Conservation (phyloP, 2,329 filamentous ascomycete genomes). For the Lecanicillium sp. region DNA sequence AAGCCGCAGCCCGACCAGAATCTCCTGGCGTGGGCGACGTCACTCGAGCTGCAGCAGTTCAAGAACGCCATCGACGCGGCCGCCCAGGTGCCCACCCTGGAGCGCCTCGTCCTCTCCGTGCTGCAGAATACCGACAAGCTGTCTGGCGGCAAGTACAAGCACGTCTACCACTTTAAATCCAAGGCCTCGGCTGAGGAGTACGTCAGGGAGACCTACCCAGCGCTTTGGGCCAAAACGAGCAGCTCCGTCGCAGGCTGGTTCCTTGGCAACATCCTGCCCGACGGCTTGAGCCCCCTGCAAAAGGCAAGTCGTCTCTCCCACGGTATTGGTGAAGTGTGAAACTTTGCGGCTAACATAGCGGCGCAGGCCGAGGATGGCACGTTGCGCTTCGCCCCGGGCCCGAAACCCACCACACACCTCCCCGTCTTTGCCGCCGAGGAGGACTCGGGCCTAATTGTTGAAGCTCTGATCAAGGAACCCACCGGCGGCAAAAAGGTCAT, state of each 20-base stretch:
- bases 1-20: slow-evolving; percentile 13
- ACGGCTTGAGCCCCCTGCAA: not conserved
- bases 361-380: slow-evolving; percentile 17
- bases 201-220: slow-evolving; percentile 14
- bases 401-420: slow-evolving; percentile 17
- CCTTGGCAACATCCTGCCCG: slow-evolving; percentile 16
- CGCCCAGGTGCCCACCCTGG: slow-evolving; percentile 24
- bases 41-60: slow-evolving; percentile 30
- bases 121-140: slow-evolving; percentile 29
- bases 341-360: not conserved
- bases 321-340: not conserved
- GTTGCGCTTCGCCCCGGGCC: slow-evolving; percentile 17
- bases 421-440: slow-evolving; percentile 22
- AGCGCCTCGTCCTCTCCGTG: slow-evolving; percentile 34
- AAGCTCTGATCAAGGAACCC: slow-evolving; percentile 19
- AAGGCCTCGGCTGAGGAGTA: slow-evolving; percentile 33
- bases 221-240: slow-evolving; percentile 21
- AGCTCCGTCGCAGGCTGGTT: slow-evolving; percentile 17
- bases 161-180: slow-evolving; percentile 36
- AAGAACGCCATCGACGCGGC: slow-evolving; percentile 32
- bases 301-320: slow-evolving; percentile 11
- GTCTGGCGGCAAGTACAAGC: slow-evolving; percentile 35
- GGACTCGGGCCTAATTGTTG: slow-evolving; percentile 21
- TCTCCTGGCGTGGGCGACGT: slow-evolving; percentile 18
- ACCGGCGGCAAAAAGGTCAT: slow-evolving; percentile 19